phyloP scores from a whole-genome alignment of 2,329 filamentous ascomycete genomes.

The Exophiala aquamarina region DNA sequence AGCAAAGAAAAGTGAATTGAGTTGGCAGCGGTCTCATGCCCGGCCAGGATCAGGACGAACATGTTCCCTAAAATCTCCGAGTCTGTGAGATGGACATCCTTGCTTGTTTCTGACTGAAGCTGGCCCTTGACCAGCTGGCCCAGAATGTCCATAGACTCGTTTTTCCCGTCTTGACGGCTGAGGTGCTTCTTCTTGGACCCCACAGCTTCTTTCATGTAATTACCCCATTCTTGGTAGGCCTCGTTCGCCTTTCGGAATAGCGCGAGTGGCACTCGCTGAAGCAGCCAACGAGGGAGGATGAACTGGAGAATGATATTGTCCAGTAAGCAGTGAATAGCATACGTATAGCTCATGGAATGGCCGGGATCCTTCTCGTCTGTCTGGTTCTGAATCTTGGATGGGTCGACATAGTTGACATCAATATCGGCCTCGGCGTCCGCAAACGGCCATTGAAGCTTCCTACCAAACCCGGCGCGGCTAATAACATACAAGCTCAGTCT shows the following conservation, averaged over 20 bases:
- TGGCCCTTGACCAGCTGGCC: constrained; percentile 51
- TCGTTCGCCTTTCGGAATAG: constrained; percentile 52
- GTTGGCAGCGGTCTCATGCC: constrained; percentile 79
- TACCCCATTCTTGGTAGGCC: constrained; percentile 62
- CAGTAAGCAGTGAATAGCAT: constrained; percentile 61
- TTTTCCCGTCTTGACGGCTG: constrained; percentile 35
- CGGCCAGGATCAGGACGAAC: constrained; percentile 64
- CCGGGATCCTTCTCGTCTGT: constrained; percentile 39
- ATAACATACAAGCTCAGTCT: constrained; percentile 59
- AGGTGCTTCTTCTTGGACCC: constrained; percentile 58
- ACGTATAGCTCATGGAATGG: constrained; percentile 65
- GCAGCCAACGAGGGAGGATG: constrained; percentile 58
- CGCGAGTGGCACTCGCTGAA: constrained; percentile 53
- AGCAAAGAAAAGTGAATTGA: constrained; percentile 70
- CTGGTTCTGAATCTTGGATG: constrained; percentile 30
- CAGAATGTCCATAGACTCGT: constrained; percentile 57
- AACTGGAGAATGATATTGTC: constrained; percentile 65
- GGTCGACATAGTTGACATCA: constrained; percentile 44
- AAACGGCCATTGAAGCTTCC: constrained; percentile 58
- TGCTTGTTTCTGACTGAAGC: constrained; percentile 29
- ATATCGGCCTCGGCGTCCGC: constrained; percentile 44
- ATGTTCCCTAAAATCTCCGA: constrained; percentile 28
- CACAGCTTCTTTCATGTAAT: constrained; percentile 70
- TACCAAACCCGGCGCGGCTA: constrained; percentile 71
- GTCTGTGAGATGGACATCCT: constrained; percentile 22